phyloP scores from a whole-genome alignment of 495 filamentous ascomycete species.

The Xylaria castorea region DNA sequence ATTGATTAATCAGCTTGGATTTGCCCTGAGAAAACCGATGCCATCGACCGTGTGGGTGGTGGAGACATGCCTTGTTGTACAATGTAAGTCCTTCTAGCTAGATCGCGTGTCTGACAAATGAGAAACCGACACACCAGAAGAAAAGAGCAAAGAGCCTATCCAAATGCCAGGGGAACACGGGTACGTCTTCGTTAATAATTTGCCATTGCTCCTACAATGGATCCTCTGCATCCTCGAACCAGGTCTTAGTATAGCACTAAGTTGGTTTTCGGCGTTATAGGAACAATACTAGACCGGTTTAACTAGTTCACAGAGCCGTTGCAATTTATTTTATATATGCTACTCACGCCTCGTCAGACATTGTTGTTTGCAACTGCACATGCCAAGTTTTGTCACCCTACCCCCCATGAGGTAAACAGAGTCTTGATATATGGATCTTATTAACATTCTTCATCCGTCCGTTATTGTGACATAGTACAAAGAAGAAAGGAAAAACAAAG shows the following conservation, averaged over 20 bases:
- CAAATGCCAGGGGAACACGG: slow-evolving; percentile 4
- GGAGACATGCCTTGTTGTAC: slow-evolving; percentile 14
- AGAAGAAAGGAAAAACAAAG: slow-evolving; percentile 8
- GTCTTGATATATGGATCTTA: not conserved
- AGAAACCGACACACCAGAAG: slow-evolving; percentile 29
- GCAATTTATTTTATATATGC: not conserved
- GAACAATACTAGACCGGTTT: not conserved
- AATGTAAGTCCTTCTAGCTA: slow-evolving; percentile 8
- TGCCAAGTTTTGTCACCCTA: not conserved
- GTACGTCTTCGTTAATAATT: slow-evolving; percentile 3
- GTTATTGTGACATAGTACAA: not conserved
- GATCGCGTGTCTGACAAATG: slow-evolving; percentile 41
- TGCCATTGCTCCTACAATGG: slow-evolving; percentile 2
- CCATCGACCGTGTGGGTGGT: not conserved
- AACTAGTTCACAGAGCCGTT: not conserved
- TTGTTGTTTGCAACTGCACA: not conserved
- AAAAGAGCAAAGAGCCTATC: not conserved
- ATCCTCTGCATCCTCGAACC: slow-evolving; percentile 9
- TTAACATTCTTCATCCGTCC: not conserved
- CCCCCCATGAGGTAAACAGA: not conserved
- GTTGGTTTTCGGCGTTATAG: not conserved
- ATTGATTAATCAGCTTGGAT: slow-evolving; percentile 10
- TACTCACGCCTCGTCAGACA: not conserved
- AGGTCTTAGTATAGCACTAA: slow-evolving; percentile 15
- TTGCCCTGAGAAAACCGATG: not conserved